phyloP scores from a whole-genome alignment of 345 rosid genomes.

The Moricandia arvensis region DNA sequence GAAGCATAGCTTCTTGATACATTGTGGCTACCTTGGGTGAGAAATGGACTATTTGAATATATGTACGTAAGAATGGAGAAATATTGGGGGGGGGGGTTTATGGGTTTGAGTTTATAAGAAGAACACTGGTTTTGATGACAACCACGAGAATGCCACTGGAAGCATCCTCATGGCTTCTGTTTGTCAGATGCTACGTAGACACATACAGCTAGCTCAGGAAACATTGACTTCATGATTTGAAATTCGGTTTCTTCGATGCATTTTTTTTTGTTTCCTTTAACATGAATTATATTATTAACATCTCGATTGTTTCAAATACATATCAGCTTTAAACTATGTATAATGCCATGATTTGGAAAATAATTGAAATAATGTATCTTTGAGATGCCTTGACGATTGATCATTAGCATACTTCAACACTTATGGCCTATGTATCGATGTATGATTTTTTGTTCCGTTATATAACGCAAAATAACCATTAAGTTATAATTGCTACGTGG shows the following conservation, averaged over 20 bases:
- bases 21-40: slow-evolving; percentile 23
- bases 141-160: slow-evolving; percentile 46
- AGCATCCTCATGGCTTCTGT: slow-evolving; percentile 30
- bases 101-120: slow-evolving; percentile 29
- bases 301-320: neutral
- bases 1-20: slow-evolving; percentile 42
- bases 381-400: neutral
- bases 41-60: neutral
- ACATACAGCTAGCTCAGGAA: slow-evolving; percentile 20
- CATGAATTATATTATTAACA: neutral
- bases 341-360: neutral
- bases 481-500: too few relatives aligned
- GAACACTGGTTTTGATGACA: slow-evolving; percentile 30
- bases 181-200: slow-evolving; percentile 17
- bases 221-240: slow-evolving; percentile 33
- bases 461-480: neutral
- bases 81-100: slow-evolving; percentile 24
- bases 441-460: neutral
- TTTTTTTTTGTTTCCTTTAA: neutral
- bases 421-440: neutral
- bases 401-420: neutral
- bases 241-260: slow-evolving; percentile 3
- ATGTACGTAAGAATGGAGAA: neutral
- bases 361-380: neutral
- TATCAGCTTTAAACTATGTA: neutral